These are phyloP conservation scores for Glomus cerebriforme DNA, from an alignment of 192 early-diverging fungal species.

Conservation along the genomic window DNA sequence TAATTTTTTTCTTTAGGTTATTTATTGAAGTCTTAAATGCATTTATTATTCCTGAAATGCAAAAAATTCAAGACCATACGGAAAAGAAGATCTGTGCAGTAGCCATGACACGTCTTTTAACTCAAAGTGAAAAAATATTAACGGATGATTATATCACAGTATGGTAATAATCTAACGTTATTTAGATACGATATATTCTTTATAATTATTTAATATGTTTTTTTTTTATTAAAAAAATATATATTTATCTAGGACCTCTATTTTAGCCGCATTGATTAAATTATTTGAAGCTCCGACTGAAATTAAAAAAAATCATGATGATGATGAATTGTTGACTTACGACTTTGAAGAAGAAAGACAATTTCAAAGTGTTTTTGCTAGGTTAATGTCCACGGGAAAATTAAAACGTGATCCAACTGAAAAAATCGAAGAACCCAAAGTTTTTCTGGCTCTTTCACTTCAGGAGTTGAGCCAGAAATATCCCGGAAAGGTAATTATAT, in stretches of 20 bases:
- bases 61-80: slow-evolving; percentile 51
- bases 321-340: slow-evolving; percentile 58
- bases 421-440: slow-evolving; percentile 48
- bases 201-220: slow-evolving; percentile 14
- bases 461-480: slow-evolving; percentile 47
- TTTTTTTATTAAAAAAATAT: background rate
- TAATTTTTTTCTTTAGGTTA: slow-evolving; percentile 46
- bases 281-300: slow-evolving; percentile 64
- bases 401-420: slow-evolving; percentile 68
- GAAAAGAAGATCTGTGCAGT: slow-evolving; percentile 67
- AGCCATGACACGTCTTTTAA: slow-evolving; percentile 67
- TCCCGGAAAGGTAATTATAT: slow-evolving; percentile 35
- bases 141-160: slow-evolving; percentile 50
- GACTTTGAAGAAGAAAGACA: slow-evolving; percentile 81
- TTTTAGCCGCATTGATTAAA: slow-evolving; percentile 52
- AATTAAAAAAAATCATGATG: slow-evolving; percentile 45
- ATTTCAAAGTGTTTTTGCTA: slow-evolving; percentile 83
- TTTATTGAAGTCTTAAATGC: slow-evolving; percentile 65
- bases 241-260: slow-evolving; percentile 46
- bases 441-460: slow-evolving; percentile 54
- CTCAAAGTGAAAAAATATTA: slow-evolving; percentile 55
- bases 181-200: background rate
- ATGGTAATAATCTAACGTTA: slow-evolving; percentile 39
- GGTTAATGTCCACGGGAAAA: slow-evolving; percentile 69
- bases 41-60: slow-evolving; percentile 69